Evolutionary conservation across 768 basidiomycete genomes (phyloP).

Genomic region (Auriculariales sp.): DNA sequence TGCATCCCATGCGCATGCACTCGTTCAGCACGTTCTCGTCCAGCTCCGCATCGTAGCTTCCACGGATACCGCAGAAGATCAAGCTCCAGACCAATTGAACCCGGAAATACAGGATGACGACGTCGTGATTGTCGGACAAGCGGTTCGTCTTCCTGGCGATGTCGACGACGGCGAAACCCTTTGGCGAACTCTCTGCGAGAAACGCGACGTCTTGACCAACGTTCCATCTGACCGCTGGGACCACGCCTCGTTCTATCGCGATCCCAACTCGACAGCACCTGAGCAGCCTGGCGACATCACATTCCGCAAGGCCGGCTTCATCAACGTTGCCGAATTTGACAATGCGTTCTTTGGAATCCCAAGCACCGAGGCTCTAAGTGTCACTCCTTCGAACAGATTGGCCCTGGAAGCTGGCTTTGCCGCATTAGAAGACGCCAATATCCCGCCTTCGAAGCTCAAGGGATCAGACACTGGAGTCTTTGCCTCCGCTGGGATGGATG

Average conservation of each 20-base stretch:
- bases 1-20: no score
- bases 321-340: slow-evolving; percentile 19
- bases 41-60: no score
- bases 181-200: slow-evolving; percentile 21
- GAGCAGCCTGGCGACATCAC: slow-evolving; percentile 20
- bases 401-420: slow-evolving; percentile 21
- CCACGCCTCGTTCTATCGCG: slow-evolving; percentile 21
- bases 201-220: slow-evolving; percentile 18
- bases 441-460: slow-evolving; percentile 19
- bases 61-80: no score
- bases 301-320: slow-evolving; percentile 18
- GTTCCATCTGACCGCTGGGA: slow-evolving; percentile 22
- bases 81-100: not conserved
- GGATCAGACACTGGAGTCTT: slow-evolving; percentile 21
- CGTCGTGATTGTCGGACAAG: slow-evolving; percentile 24
- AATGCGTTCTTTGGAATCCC: slow-evolving; percentile 23
- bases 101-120: slow-evolving; percentile 12
- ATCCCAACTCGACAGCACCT: slow-evolving; percentile 11
- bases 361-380: slow-evolving; percentile 19
- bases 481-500: slow-evolving; percentile 18
- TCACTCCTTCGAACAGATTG: slow-evolving; percentile 19
- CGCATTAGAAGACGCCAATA: slow-evolving; percentile 23
- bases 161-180: slow-evolving; percentile 16
- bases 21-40: no score
- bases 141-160: slow-evolving; percentile 21